Base-by-base conservation (phyloP, 495 filamentous ascomycete genomes). In the Lindgomyces ingoldianus region DNA sequence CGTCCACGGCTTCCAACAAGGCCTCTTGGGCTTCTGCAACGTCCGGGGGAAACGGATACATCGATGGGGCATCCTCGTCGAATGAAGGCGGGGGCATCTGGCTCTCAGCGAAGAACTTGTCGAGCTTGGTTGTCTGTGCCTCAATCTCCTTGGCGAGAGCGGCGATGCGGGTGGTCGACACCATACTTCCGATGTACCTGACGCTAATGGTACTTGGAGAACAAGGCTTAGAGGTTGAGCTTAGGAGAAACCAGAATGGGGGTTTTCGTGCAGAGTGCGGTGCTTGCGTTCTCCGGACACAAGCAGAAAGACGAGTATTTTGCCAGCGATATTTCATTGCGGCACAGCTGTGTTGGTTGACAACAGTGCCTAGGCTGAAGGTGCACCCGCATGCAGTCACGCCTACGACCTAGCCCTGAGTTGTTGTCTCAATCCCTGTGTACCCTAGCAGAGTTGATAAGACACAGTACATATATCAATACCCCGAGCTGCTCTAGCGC, bases 91-190 rank as follows among this genome's bases (percentile, higher is more conserved):
- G n/a, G 6, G 55, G 46, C 19, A 65, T 45, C 33, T 42, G 22
- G 30, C 58, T 46, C 26, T 45, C 24, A 16, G 44, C 25, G 56
- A 65, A 54, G 48, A 51, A 65, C 6, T 65, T 46, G 44, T 59
- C 62, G 36, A 65, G 22, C 56, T 65, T 59, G 27, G 24, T 44
- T 46, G 62, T 65, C 45, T 60, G 24, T 33, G 22, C 25, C 26
- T 47, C 55, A 42, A 65, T 65, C 14, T 60, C 48, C 41, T 36
- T 41, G 27, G 57, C 48, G 45, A 60, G 57, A 24, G 47, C 57
- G 46, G 30, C 27, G 33, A 60, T 47, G 27, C 57, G 47, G 57
- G 46, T 60, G 33, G 36, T 46, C 22, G 57, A 60, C 19, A 47
- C 59, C 50, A 64, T 64, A 44, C 53, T 57, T 45, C 16, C 33